phyloP scores from a whole-genome alignment of 345 rosid species.

The Gossypium rotundifolium region DNA sequence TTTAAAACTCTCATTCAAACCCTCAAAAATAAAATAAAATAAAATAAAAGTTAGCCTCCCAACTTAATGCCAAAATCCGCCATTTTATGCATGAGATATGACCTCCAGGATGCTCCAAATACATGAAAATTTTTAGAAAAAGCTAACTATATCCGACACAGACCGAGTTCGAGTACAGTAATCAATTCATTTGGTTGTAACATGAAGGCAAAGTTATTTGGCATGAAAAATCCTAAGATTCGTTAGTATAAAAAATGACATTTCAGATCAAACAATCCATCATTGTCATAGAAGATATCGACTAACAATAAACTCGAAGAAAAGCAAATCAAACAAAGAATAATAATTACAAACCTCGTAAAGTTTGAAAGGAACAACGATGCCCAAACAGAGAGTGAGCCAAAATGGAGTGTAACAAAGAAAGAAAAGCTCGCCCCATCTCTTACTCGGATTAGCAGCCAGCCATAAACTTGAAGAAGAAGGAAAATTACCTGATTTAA shows the following conservation, averaged over 20 bases:
- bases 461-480: conserved; percentile 57
- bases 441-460: conserved; percentile 74
- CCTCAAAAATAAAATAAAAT: too few species aligned
- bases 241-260: not conserved
- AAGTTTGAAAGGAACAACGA: conserved; percentile 82
- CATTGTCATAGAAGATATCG: not conserved
- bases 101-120: too few species aligned
- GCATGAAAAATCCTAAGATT: not conserved
- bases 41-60: too few species aligned
- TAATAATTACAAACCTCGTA: conserved; percentile 54
- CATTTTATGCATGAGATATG: too few species aligned
- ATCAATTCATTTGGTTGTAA: not conserved
- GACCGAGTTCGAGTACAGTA: not conserved
- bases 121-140: too few species aligned
- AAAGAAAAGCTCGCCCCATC: conserved; percentile 97
- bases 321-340: not conserved
- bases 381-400: conserved; percentile 84
- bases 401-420: conserved; percentile 90
- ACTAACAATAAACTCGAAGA: not conserved
- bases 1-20: too few species aligned
- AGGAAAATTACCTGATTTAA: not conserved
- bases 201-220: not conserved
- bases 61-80: too few species aligned
- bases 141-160: too few species aligned
- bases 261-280: not conserved